phyloP scores from a whole-genome alignment of 2,329 filamentous ascomycete species.

The Cercospora sesami region DNA sequence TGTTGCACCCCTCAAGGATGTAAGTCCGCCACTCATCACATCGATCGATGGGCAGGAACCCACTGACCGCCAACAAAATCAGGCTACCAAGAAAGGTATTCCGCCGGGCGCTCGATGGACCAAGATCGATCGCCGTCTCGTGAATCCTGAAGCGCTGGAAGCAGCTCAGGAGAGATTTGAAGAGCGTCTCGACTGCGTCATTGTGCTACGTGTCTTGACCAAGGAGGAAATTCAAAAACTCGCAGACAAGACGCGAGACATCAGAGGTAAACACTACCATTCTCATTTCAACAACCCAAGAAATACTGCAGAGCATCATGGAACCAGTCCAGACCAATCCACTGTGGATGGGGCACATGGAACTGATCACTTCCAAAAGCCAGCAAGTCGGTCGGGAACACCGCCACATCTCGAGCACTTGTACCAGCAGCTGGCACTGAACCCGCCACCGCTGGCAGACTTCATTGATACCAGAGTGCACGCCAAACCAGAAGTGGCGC shows the following conservation, averaged over 20 bases:
- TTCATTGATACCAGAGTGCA: slow-evolving; percentile 22
- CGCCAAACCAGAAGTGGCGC: slow-evolving; percentile 22
- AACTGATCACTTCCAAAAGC: slow-evolving; percentile 21
- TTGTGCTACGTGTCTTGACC: slow-evolving; percentile 81
- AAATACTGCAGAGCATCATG: slow-evolving; percentile 2
- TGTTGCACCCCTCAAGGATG: slow-evolving; percentile 87
- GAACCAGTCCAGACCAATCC: slow-evolving; percentile 21
- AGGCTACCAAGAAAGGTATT: slow-evolving; percentile 42
- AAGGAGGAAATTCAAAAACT: slow-evolving; percentile 89
- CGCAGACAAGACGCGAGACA: slow-evolving; percentile 74
- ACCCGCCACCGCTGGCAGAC: slow-evolving; percentile 18
- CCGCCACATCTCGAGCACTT: slow-evolving; percentile 21
- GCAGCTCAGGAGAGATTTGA: slow-evolving; percentile 89
- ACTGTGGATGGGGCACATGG: slow-evolving; percentile 19
- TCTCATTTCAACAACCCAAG: slow-evolving; percentile 13
- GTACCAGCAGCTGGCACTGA: slow-evolving; percentile 19
- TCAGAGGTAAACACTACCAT: slow-evolving; percentile 58
- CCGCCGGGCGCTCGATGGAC: slow-evolving; percentile 81
- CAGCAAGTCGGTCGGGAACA: slow-evolving; percentile 14
- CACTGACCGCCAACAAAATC: slow-evolving; percentile 15
- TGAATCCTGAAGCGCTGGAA: slow-evolving; percentile 84
- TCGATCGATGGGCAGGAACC: background rate
- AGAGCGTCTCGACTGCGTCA: slow-evolving; percentile 88
- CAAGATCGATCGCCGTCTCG: slow-evolving; percentile 82
- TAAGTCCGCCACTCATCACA: slow-evolving; percentile 25